Evolutionary conservation across 306 rosid genomes (phyloP), one percentile per base, ranked within the genome.

Genomic region (Pyrus communis): DNA sequence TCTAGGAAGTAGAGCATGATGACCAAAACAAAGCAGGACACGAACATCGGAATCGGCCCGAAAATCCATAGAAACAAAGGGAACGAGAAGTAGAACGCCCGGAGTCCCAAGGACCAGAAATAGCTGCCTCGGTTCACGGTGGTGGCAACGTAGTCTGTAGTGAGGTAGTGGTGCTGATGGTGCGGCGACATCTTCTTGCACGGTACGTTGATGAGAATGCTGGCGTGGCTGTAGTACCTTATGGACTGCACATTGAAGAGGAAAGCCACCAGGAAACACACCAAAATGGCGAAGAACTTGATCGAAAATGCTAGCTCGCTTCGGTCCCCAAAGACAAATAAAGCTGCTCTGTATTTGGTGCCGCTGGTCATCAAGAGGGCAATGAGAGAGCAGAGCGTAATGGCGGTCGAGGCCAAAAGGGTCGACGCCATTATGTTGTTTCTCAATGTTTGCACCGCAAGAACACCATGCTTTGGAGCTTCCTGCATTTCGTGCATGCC

Each of bases 341-440:
- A 35, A 0, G 57, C 78, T 0, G 86, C 67, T 23, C 59, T 77
- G 11, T 71, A 73, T 3, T 30, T 54, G 52, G 71, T 75, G 2
- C 81, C 79, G 11, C 80, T 73, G 0, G 84, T 84, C 97, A 95
- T 89, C 68, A 92, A 59, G 5, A 95, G 89, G 0, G 97, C 99
- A 4, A 90, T 90, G 4, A 92, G 82, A 8, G 96, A 92, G 79
- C 96, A 83, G 4, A 95, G 82, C 97, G 88, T 92, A 42, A 92
- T 95, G 0, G 97, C 97, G 18, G 95, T 92, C 8, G 97, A 92
- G 14, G 99, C 99, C 80, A 95, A 70, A 21, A 95, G 96, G 66
- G 96, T 89, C 19, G 97, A 95, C 30, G 97, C 97, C 97, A 95
- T 95, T 83, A 95, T 90, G 79, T 90, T 95, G 90, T 90, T 89